A percentile compares a stretch with the other conserved stretches of the same genome.
phyloP scores from a whole-genome alignment of 2,329 filamentous ascomycete species.

The Colletotrichum tamarilloi region DNA sequence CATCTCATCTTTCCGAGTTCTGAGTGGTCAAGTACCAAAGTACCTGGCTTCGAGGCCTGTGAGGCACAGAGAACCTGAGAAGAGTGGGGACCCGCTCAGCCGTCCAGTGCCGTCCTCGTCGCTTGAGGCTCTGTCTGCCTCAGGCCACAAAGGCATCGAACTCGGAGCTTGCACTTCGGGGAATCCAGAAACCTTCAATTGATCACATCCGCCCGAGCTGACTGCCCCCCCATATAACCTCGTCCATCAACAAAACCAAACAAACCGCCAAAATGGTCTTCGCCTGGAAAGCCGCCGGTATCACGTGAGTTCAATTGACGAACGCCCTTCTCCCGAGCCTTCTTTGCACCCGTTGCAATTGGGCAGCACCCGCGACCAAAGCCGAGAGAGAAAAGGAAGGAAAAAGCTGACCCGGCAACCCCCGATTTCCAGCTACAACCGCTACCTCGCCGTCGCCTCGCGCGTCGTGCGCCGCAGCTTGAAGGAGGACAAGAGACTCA shows the following conservation, averaged over 20 bases:
- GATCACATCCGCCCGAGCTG: conserved; percentile 46
- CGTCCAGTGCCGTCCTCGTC: not conserved
- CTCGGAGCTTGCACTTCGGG: conserved; percentile 35
- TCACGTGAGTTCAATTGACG: conserved; percentile 78
- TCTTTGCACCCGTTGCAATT: not conserved
- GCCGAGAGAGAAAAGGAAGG: conserved; percentile 1
- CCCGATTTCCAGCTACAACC: conserved; percentile 86
- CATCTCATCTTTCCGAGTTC: conserved; percentile 1
- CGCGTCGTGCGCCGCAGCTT: conserved; percentile 95
- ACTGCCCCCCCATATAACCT: conserved; percentile 38
- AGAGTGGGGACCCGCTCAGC: not conserved
- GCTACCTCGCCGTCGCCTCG: conserved; percentile 95
- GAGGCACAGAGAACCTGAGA: not conserved
- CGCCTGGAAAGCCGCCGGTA: conserved; percentile 97
- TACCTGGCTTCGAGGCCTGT: conserved; percentile 2
- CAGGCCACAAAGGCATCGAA: conserved; percentile 38
- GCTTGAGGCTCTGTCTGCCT: conserved; percentile 10
- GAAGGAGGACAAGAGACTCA: conserved; percentile 92
- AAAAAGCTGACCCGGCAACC: conserved; percentile 47
- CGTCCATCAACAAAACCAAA: conserved; percentile 45
- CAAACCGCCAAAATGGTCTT: conserved; percentile 83
- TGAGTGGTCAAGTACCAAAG: conserved; percentile 11
- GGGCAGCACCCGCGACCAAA: not conserved
- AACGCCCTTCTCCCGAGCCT: not conserved
- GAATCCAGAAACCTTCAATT: conserved; percentile 43